Evolutionary conservation across 768 basidiomycete species (phyloP), one percentile per base, ranked within the genome.

Genomic region (Trametes meyenii): DNA sequence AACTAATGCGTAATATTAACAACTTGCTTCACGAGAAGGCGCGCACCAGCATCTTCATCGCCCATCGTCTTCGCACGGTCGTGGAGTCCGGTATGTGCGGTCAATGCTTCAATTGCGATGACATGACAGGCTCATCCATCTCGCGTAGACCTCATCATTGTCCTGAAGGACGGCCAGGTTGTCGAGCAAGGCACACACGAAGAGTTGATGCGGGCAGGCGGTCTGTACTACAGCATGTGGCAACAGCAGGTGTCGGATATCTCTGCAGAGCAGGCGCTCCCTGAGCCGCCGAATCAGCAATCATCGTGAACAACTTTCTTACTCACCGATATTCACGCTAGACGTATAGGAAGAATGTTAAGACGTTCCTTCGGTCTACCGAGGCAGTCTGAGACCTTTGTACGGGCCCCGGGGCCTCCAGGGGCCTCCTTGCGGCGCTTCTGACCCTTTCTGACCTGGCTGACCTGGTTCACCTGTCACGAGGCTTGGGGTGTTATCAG

Each of bases 31-130:
- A 90, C 36, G 86, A 89, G 64, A 88, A 89, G 66, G 79, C 84
- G 4, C 84, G 95, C 46, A 99, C 97, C 29, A 95, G 93, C 63
- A 92, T 99, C 63, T 99, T 99, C 71, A 96, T 99, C 61, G 97
- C 97, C 0, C 97, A 99, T 74, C 82, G 92, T 53, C 75, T 99
- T 45, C 85, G 93, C 43, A 96, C 94, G 0, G 85, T 97, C 19
- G 86, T 94, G 24, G 94, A 96, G 73, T 85, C 94, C n/a, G 93
- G 91, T 87, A 66, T 13, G 58, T 61, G 45, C 61, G 13, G 56
- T 26, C 43, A 17, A 12, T 17, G n/a, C 10, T 19, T 23, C 16
- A 33, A 36, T 38, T n/a, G 21, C 45, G 21, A 40, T 24, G 21
- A 38, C 36, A 43, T 13, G 26, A 33, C 26, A 26, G 40, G 24